phyloP scores from a whole-genome alignment of 495 filamentous ascomycete genomes.

The Xylaria palmicola region DNA sequence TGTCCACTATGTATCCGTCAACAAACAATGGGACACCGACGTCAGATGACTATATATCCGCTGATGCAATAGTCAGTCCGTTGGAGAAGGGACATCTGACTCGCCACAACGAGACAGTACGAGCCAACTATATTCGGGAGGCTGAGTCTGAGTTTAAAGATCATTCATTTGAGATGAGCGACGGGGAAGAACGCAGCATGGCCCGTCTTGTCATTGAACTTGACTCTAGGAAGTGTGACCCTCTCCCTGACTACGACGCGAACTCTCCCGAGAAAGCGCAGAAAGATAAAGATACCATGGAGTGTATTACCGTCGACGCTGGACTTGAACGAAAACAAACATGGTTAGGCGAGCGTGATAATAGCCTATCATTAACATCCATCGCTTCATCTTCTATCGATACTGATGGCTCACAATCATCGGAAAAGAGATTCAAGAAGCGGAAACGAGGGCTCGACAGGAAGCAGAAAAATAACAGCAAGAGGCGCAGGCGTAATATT shows the following conservation, averaged over 20 bases:
- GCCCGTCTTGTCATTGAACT: conserved; percentile 46
- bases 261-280: conserved; percentile 24
- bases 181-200: conserved; percentile 47
- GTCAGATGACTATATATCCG: conserved; percentile 41
- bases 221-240: conserved; percentile 35
- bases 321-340: conserved; percentile 13
- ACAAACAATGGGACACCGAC: conserved; percentile 32
- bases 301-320: conserved; percentile 21
- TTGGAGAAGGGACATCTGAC: neutral
- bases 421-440: conserved; percentile 24
- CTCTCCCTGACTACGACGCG: conserved; percentile 16
- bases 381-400: conserved; percentile 10
- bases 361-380: conserved; percentile 2
- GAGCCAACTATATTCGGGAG: neutral
- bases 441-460: conserved; percentile 25
- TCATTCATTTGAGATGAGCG: conserved; percentile 41
- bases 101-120: conserved; percentile 2
- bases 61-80: conserved; percentile 49
- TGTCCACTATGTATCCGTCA: conserved; percentile 5
- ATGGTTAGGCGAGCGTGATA: conserved; percentile 9
- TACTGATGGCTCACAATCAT: conserved; percentile 14
- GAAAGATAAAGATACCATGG: conserved; percentile 2
- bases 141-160: conserved; percentile 17
- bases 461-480: conserved; percentile 20
- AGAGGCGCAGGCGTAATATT: conserved; percentile 28